Conservation (phyloP, 1,284 basidiomycete species). For the Malassezia sp. region DNA sequence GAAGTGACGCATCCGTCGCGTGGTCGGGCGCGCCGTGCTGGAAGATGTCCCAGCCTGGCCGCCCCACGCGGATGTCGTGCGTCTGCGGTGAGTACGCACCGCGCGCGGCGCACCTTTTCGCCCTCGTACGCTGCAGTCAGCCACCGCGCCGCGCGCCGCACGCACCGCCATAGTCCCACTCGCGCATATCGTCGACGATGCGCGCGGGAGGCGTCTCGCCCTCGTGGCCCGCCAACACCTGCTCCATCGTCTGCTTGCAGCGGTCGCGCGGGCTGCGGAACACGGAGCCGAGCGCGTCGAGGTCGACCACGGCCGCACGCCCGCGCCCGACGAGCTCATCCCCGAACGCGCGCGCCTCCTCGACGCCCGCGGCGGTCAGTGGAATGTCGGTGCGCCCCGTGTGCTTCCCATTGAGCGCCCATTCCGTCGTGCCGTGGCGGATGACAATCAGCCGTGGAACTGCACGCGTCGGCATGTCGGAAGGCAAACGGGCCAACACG, state of each 20-base stretch:
- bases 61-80: slow-evolving; percentile 25
- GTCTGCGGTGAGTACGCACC: slow-evolving; percentile 18
- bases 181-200: slow-evolving; percentile 32
- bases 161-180: slow-evolving; percentile 44
- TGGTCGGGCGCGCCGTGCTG: slow-evolving; percentile 37
- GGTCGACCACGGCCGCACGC: slow-evolving; percentile 31
- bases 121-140: slow-evolving; percentile 30
- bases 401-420: slow-evolving; percentile 41
- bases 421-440: slow-evolving; percentile 44
- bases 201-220: slow-evolving; percentile 20
- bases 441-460: slow-evolving; percentile 43
- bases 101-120: slow-evolving; percentile 16
- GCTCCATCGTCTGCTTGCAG: slow-evolving; percentile 31
- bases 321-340: slow-evolving; percentile 30
- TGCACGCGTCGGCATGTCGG: slow-evolving; percentile 1
- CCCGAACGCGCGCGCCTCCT: slow-evolving; percentile 32
- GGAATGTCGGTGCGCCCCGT: slow-evolving; percentile 41
- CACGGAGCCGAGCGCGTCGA: slow-evolving; percentile 30
- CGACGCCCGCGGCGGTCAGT: slow-evolving; percentile 35
- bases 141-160: neutral
- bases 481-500: too few species aligned
- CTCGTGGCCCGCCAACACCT: slow-evolving; percentile 28
- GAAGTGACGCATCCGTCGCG: slow-evolving; percentile 20
- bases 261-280: slow-evolving; percentile 26
- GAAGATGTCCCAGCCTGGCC: slow-evolving; percentile 43